Base-by-base conservation (phyloP, 2,329 filamentous ascomycete genomes). In the Sclerotinia minor region DNA sequence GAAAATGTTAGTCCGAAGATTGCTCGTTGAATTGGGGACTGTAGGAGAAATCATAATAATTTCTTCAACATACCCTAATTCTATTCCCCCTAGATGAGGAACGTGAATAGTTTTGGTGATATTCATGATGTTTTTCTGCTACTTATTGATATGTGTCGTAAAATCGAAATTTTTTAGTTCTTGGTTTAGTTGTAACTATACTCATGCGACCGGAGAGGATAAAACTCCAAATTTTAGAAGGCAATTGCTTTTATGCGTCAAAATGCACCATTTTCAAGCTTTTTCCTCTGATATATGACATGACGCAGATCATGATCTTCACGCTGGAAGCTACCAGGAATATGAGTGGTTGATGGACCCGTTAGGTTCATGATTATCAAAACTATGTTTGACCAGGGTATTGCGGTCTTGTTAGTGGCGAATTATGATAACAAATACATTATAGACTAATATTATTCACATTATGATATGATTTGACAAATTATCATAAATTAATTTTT, bases 61-160 rank as follows among this genome's bases (percentile, higher is more conserved):
- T 29, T 7, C 67, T 50, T 45, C n/a, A 77, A 55, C 44, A 26
- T 82, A 83, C 55, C 81, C 83, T 53, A 78, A 81, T 63, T 75
- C 75, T 75, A 82, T 83, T 70, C 81, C 81, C 52, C 81, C 81
- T 7, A 84, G 77, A 75, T 84, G 82, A 67, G 81, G 80, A 65
- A 84, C 81, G 54, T 76, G 71, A 70, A 83, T 71, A n/a, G 81
- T 83, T 6, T 77, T 78, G 44, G 75, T 79, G 8, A 53, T 55
- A 29, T 64, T 52, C 69, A 70, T 70, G 26, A 58, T 67, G 35
- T 15, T 17, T 11, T 8, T 49, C 24, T 49, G 19, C 52, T 54
- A 11, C 29, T 13, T n/a, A 32, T 38, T 38, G 35, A 38, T 38
- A 38, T 38, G 24, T 61, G 13, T 7, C 6, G 29, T 13, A n/a